Evolutionary conservation across 306 rosid genomes (phyloP), one percentile per base, ranked within the genome.

Genomic region (Ormosia emarginata): DNA sequence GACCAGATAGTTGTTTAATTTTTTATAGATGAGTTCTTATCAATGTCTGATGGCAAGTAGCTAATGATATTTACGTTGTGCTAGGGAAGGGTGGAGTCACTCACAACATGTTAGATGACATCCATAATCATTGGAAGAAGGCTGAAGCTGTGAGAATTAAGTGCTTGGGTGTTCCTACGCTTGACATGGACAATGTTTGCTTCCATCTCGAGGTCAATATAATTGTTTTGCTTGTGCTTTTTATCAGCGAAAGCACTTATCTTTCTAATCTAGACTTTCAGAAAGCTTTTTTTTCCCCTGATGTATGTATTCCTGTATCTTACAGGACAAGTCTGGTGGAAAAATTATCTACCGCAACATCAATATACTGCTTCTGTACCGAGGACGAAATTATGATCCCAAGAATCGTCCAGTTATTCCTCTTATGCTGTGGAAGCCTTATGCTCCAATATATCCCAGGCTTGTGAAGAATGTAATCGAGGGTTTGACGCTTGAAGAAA

Each of bases 81-180:
- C 63, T 84, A 90, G 98, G 98, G 70, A 92, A 86, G 86, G 94
- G 87, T 63, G 99, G 98, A 89, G 96, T 95, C 56, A 87, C 99
- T 74, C 99, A 93, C 82, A 95, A 93, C 91, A 92, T 87, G 91
- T 77, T 95, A 79, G 97, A 92, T 79, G 98, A 93, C 81, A 91
- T 93, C 63, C 96, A 95, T 81, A 95, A 88, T 85, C 99, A 93
- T 67, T 93, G 99, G 99, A 95, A 85, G 82, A 86, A 90, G 73
- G 97, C 95, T 14, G 96, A 93, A 84, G 99, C 98, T 69, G 98
- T 95, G 86, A 91, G 99, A 83, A 93, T 95, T 82, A 95, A 95
- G 86, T 92, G 97, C 79, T 89, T 95, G 91, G 98, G 99, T 43
- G 97, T 90, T 79, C 99, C 99, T 56, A 92, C 98, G 77, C 89